A percentile compares a stretch with the other conserved stretches of the same genome.
Conservation (phyloP, 805 yeast genomes). For the Metschnikowia anglica region DNA sequence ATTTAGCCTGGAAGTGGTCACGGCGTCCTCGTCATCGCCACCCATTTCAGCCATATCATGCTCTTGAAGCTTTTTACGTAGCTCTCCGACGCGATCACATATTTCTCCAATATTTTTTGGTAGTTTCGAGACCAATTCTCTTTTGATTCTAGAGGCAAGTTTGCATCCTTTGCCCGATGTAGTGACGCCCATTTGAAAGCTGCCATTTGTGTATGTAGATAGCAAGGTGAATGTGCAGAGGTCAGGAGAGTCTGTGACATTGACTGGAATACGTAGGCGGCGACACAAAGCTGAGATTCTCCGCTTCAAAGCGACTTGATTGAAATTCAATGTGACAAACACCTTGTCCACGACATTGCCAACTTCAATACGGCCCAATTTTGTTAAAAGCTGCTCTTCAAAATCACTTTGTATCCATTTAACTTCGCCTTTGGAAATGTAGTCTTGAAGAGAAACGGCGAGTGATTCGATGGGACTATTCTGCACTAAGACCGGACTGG, state of each 20-base stretch:
- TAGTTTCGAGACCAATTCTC: slow-evolving; percentile 64
- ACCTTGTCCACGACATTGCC: slow-evolving; percentile 71
- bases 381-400: slow-evolving; percentile 44
- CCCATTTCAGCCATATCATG: slow-evolving; percentile 52
- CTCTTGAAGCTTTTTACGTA: slow-evolving; percentile 55
- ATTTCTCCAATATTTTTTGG: slow-evolving; percentile 71
- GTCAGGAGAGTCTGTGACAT: slow-evolving; percentile 71
- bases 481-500: slow-evolving; percentile 51
- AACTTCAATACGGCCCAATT: slow-evolving; percentile 62
- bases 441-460: slow-evolving; percentile 27
- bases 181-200: slow-evolving; percentile 76
- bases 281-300: slow-evolving; percentile 52
- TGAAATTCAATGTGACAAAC: slow-evolving; percentile 53
- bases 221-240: slow-evolving; percentile 73
- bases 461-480: slow-evolving; percentile 24
- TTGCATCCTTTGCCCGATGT: slow-evolving; percentile 91
- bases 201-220: slow-evolving; percentile 69
- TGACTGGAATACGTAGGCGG: slow-evolving; percentile 73
- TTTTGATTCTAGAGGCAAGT: slow-evolving; percentile 72
- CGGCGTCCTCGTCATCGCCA: slow-evolving; percentile 67
- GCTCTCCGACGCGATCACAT: slow-evolving; percentile 65
- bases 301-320: slow-evolving; percentile 31
- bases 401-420: slow-evolving; percentile 26
- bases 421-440: slow-evolving; percentile 27
- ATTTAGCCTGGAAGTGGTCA: slow-evolving; percentile 60